phyloP scores from a whole-genome alignment of 148 eudicot species.

The Pouteria glomerata region DNA sequence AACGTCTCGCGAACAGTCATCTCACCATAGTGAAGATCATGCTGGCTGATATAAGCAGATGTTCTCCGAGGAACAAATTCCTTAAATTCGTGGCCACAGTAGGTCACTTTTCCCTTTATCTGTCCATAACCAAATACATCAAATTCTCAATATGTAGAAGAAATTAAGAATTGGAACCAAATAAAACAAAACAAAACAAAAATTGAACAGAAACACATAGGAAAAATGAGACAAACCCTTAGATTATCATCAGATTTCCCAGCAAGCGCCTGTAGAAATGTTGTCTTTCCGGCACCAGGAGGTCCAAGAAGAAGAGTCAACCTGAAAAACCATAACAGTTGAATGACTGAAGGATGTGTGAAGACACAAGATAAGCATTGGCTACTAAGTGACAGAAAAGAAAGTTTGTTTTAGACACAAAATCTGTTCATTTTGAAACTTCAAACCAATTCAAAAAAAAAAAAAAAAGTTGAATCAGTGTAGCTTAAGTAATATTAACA shows the following conservation, averaged over 20 bases:
- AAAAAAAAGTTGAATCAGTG: too few species aligned
- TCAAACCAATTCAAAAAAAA: too few species aligned
- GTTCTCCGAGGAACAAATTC: conserved; percentile 45
- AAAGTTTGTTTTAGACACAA: too few species aligned
- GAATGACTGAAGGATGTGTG: too few species aligned
- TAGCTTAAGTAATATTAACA: too few species aligned
- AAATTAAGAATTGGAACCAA: too few species aligned
- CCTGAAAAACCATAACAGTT: conserved; percentile 15
- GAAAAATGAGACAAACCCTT: conserved; percentile 26
- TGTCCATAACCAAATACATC: conserved; percentile 6
- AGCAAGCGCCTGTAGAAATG: conserved; percentile 32
- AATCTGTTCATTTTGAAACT: too few species aligned
- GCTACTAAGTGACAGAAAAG: too few species aligned
- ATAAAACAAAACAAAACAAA: too few species aligned
- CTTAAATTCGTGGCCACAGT: conserved; percentile 33
- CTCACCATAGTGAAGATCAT: conserved; percentile 41
- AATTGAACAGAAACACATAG: too few species aligned
- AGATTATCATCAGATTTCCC: conserved; percentile 30
- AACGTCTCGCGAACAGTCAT: conserved; percentile 47
- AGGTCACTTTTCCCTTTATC: conserved; percentile 29
- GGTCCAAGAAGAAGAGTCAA: conserved; percentile 46
- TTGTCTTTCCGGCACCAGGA: conserved; percentile 41
- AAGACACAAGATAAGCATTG: too few species aligned
- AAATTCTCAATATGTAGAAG: too few species aligned
- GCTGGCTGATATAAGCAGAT: conserved; percentile 41